Base-by-base conservation (phyloP, 495 filamentous ascomycete species). In the Hypomontagnella monticulosa region DNA sequence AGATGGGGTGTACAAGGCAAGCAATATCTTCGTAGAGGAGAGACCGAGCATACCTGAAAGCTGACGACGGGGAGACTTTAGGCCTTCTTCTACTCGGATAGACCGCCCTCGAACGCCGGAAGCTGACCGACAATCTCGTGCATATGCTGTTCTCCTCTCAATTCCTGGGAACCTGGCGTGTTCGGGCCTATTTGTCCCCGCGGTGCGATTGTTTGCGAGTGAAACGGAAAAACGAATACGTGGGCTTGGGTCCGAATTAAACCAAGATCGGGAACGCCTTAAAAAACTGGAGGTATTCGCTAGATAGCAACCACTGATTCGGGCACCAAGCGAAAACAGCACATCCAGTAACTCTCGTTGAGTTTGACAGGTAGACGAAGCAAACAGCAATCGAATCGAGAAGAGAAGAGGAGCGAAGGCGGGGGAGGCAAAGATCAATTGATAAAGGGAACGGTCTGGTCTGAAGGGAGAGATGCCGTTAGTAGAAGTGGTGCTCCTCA, bases 61-160 rank as follows among this genome's bases (percentile, higher is more conserved):
- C 59, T 63, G 58, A 49, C 63, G 14, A 54, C 23, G 40, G 14
- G 46, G 37, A 30, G 46, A 50, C 46, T 46, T 47, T 46, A 37
- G 32, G 52, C 40, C 48, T 19, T 48, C 54, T 46, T 46, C 49
- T 57, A 56, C 55, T 61, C 56, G 50, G 55, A n/a, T 69, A 60
- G 66, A 69, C 66, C 66, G 56, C 60, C 46, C 49, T 61, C 55
- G 66, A 57, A 49, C 37, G 42, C 41, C 61, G 15, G 32, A 38
- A 32, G 50, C 55, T 69, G 66, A 69, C 66, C 66, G 66, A 69
- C 66, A 69, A 47, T 68, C 66, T 61, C 38, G 59, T 61, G 66
- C 66, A 63, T 64, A 69, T 68, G 59, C 55, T 30, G 46, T 64
- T 69, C 50, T 61, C 60, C 60, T 52, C 55, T 69, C 32, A 46